phyloP scores from a whole-genome alignment of 1,284 basidiomycete genomes.

The Cutaneotrichosporon spelunceum region DNA sequence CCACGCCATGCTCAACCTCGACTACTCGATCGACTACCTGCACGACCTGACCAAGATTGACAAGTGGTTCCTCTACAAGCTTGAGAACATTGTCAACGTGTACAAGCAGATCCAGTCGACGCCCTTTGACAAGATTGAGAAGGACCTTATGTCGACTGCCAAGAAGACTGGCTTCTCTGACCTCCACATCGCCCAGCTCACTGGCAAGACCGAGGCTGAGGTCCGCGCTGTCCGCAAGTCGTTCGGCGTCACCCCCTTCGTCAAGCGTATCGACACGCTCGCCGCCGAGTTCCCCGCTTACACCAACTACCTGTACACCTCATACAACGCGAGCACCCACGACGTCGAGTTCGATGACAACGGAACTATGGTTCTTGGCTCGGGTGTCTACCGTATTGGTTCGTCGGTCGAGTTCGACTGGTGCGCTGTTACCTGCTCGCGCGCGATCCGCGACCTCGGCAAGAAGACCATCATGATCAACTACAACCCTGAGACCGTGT shows the following conservation, averaged over 20 bases:
- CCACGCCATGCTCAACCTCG: constrained; percentile 82
- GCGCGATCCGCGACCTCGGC: constrained; percentile 85
- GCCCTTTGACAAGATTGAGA: constrained; percentile 61
- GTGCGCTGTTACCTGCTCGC: constrained; percentile 97
- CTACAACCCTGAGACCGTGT: constrained; percentile 99
- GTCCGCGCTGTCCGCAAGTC: constrained; percentile 85
- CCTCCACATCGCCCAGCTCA: constrained; percentile 78
- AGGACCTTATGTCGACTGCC: constrained; percentile 71
- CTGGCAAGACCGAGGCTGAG: constrained; percentile 65
- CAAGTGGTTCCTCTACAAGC: constrained; percentile 99
- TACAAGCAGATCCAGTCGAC: constrained; percentile 68
- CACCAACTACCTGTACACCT: constrained; percentile 99
- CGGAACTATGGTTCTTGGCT: constrained; percentile 98
- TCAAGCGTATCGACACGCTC: constrained; percentile 98
- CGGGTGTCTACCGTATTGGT: constrained; percentile 97
- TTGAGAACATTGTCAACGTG: constrained; percentile 77
- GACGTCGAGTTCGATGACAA: constrained; percentile 95
- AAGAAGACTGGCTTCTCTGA: constrained; percentile 96
- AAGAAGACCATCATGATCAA: constrained; percentile 99
- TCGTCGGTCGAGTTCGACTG: constrained; percentile 99
- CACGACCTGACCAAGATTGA: constrained; percentile 97
- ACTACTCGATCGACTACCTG: constrained; percentile 83
- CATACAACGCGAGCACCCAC: constrained; percentile 95
- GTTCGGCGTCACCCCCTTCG: constrained; percentile 86
- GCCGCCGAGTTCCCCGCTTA: constrained; percentile 98